A percentile compares a stretch with the other conserved stretches of the same genome.
phyloP scores from a whole-genome alignment of 2,329 filamentous ascomycete genomes.

The Sporothrix globosa region DNA sequence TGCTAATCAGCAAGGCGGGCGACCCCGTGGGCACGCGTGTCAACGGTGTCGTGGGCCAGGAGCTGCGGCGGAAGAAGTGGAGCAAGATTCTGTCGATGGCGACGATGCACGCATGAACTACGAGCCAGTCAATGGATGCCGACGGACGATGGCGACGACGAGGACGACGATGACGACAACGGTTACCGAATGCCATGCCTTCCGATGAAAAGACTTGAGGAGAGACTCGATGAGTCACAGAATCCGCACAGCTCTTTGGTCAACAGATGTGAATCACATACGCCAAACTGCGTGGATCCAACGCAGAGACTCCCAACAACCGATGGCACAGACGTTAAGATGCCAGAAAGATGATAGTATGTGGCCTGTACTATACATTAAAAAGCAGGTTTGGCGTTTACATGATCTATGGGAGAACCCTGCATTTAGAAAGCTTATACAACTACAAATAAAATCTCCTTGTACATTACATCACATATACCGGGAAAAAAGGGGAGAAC shows the following conservation, averaged over 20 bases:
- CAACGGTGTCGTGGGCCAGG: conserved; percentile 87
- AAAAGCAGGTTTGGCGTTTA: conserved; percentile 21
- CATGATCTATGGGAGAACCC: not conserved
- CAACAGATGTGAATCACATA: too few species aligned
- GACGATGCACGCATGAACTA: conserved; percentile 63
- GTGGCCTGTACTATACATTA: conserved; percentile 16
- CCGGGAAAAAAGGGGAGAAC: too few species aligned
- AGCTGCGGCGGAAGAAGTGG: conserved; percentile 92
- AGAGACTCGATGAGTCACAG: not conserved
- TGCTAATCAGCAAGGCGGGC: conserved; percentile 93
- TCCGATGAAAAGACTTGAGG: not conserved
- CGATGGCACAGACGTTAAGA: not conserved
- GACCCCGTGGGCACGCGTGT: conserved; percentile 92
- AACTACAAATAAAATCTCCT: conserved; percentile 23
- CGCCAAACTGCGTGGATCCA: not conserved
- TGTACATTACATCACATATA: conserved; percentile 21
- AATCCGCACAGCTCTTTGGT: too few species aligned
- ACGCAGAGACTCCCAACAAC: not conserved
- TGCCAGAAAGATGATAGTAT: not conserved
- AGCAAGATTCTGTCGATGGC: conserved; percentile 97
- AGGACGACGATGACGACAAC: not conserved
- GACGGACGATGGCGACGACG: not conserved
- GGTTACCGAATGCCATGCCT: not conserved
- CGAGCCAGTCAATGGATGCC: not conserved
- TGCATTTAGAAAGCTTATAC: conserved; percentile 15